Evolutionary conservation across 2,329 filamentous ascomycete species (phyloP).

Genomic region (Zasmidium citrigriseum): DNA sequence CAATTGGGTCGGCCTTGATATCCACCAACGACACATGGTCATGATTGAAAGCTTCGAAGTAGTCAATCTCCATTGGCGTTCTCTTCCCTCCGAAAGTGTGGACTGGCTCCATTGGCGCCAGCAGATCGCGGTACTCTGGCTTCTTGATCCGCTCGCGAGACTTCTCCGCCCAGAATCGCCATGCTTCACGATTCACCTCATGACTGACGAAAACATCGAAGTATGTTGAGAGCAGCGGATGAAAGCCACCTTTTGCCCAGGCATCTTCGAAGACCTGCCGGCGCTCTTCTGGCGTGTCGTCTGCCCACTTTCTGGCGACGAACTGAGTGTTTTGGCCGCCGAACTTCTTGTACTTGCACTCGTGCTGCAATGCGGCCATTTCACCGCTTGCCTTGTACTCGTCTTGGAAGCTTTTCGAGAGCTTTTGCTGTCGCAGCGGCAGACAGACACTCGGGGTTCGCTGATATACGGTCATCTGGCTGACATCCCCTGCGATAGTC

Average conservation of each 20-base stretch:
- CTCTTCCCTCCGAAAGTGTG: slow-evolving; percentile 17
- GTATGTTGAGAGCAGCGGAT: slow-evolving; percentile 27
- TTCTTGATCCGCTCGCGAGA: slow-evolving; percentile 43
- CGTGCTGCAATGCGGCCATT: not conserved
- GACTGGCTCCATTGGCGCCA: slow-evolving; percentile 56
- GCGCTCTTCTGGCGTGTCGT: not conserved
- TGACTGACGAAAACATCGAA: slow-evolving; percentile 42
- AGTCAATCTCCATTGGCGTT: slow-evolving; percentile 53
- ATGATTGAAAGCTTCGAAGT: slow-evolving; percentile 46
- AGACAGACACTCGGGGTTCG: slow-evolving; percentile 61
- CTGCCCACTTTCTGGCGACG: not conserved
- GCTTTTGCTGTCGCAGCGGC: slow-evolving; percentile 56
- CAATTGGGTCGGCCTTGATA: slow-evolving; percentile 42
- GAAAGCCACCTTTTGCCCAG: not conserved
- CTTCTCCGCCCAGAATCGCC: slow-evolving; percentile 48
- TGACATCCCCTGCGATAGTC: slow-evolving; percentile 25
- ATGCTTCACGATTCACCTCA: slow-evolving; percentile 55
- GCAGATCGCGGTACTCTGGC: slow-evolving; percentile 55
- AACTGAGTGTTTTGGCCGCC: no score
- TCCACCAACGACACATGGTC: slow-evolving; percentile 44
- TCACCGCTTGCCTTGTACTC: not conserved
- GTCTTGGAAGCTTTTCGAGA: slow-evolving; percentile 22
- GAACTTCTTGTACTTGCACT: slow-evolving; percentile 3
- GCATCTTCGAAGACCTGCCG: not conserved
- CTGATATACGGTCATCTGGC: slow-evolving; percentile 60